Percentiles rank a stretch among this genome's conserved stretches.
Evolutionary conservation across 495 filamentous ascomycete species (phyloP).

Genomic region (Aspergillus baeticus): DNA sequence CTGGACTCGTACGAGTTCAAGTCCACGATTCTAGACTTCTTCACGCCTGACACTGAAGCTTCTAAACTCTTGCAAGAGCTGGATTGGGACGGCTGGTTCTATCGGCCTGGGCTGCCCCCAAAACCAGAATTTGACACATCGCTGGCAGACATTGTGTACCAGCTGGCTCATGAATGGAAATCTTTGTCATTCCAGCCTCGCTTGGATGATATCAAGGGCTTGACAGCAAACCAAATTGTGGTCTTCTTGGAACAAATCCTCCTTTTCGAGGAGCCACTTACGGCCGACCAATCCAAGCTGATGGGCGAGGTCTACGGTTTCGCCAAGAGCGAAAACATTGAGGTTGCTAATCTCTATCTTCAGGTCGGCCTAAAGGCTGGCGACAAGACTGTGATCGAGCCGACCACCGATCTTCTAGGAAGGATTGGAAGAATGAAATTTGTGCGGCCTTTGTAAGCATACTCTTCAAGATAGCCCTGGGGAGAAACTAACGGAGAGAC

Average conservation of each 20-base stretch:
- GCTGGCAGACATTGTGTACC: slow-evolving; percentile 81
- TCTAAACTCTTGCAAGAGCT: slow-evolving; percentile 65
- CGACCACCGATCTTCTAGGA: slow-evolving; percentile 71
- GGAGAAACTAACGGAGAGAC: slow-evolving; percentile 16
- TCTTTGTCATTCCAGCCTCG: slow-evolving; percentile 62
- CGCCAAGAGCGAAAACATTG: slow-evolving; percentile 70
- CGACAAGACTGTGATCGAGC: slow-evolving; percentile 61
- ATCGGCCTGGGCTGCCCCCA: slow-evolving; percentile 77
- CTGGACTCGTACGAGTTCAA: slow-evolving; percentile 94
- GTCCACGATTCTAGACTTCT: slow-evolving; percentile 81
- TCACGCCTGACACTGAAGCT: slow-evolving; percentile 62
- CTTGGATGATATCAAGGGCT: slow-evolving; percentile 63
- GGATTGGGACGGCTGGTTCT: slow-evolving; percentile 90
- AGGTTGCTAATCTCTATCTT: slow-evolving; percentile 77
- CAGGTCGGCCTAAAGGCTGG: slow-evolving; percentile 73
- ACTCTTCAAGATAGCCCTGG: not conserved
- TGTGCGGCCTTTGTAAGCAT: slow-evolving; percentile 69
- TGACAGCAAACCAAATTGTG: slow-evolving; percentile 82
- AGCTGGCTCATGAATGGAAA: slow-evolving; percentile 78
- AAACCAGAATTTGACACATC: slow-evolving; percentile 90
- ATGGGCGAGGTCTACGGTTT: slow-evolving; percentile 75
- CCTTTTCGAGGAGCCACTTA: slow-evolving; percentile 59
- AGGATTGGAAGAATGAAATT: slow-evolving; percentile 96
- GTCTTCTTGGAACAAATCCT: slow-evolving; percentile 83
- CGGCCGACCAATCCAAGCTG: slow-evolving; percentile 56